These are phyloP conservation scores for Triadica sebifera DNA, from an alignment of 345 rosid genomes.

Conservation along the genomic window DNA sequence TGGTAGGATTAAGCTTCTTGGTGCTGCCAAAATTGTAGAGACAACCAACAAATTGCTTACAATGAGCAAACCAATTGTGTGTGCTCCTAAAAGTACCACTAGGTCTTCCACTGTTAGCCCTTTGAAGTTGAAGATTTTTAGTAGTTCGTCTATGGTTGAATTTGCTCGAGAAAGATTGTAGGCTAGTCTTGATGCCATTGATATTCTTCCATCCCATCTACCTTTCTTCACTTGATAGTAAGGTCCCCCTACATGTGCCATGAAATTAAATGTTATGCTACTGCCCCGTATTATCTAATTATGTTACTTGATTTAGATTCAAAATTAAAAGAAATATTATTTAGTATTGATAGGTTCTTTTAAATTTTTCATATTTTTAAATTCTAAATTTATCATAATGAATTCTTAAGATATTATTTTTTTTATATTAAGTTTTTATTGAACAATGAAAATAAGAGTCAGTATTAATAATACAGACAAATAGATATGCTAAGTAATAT, in stretches of 20 bases:
- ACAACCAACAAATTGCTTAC: conserved; percentile 50
- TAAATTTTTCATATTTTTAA: too few species aligned
- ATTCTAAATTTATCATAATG: too few species aligned
- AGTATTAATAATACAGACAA: too few species aligned
- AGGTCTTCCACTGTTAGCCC: conserved; percentile 61
- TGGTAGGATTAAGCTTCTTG: conserved; percentile 51
- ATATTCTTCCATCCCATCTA: conserved; percentile 71
- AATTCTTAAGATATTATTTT: too few species aligned
- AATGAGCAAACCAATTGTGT: conserved; percentile 83
- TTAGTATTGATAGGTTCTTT: too few species aligned
- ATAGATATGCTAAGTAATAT: too few species aligned
- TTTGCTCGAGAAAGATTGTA: conserved; percentile 56
- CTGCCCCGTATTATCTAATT: too few species aligned
- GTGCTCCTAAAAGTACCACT: conserved; percentile 78
- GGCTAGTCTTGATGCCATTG: conserved; percentile 56
- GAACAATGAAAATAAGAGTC: too few species aligned
- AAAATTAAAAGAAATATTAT: neutral
- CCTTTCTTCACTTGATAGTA: conserved; percentile 80
- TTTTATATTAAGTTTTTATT: too few species aligned
- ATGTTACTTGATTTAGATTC: neutral
- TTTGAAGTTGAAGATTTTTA: conserved; percentile 67
- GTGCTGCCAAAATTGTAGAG: conserved; percentile 61
- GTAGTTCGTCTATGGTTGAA: conserved; percentile 62
- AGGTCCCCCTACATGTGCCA: conserved; percentile 67
- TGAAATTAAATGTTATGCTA: neutral